Base-by-base conservation (phyloP, 352 stramenopile species). In the Pythium periplocum region DNA sequence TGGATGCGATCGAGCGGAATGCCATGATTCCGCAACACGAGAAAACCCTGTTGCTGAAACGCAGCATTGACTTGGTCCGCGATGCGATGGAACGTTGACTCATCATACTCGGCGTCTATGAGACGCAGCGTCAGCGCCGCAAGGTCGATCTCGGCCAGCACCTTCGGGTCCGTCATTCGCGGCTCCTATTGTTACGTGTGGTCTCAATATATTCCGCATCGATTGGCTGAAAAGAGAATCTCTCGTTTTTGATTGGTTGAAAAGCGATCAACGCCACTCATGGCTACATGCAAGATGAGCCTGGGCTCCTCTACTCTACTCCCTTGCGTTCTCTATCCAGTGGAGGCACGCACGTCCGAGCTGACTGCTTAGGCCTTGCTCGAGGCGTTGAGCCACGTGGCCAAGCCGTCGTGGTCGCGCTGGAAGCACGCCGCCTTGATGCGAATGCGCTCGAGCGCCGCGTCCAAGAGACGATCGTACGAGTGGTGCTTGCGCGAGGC, bases 391-490 rank as follows among this genome's bases (percentile, higher is more conserved):
- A 90, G 73, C 79, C 79, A 90, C 64, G 75, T 65, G 0, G 68
- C 68, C 48, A 87, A 66, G 4, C 73, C 68, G 31, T 75, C 67
- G 37, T 68, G 76, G 53, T 75, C 81, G 48, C 78, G 77, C 36
- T 69, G 45, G 55, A 78, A 87, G 62, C 72, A 82, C 17, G 76
- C 77, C 31, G 62, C 73, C 61, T 86, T 87, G 52, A 84, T 86
- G 49, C 73, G 78, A 56, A 93, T 90, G 35, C 74, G 66, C 59
- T 93, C 81, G 36, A 93, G 66, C 30, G 75, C 74, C 12, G 72
- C 73, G 48, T 91, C 78, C 33, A 93, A 53, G 51, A 83, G 51
- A 6, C 69, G 75, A 34, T 78, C 69, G 66, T 90, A 91, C 45
- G 70, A 78, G 50, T 72, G 66, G 60, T 90, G 76, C 55, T 86